A percentile compares a stretch with the other conserved stretches of the same genome.
Evolutionary conservation across 2,329 filamentous ascomycete genomes (phyloP).

Genomic region (Colletotrichum theobromicola): DNA sequence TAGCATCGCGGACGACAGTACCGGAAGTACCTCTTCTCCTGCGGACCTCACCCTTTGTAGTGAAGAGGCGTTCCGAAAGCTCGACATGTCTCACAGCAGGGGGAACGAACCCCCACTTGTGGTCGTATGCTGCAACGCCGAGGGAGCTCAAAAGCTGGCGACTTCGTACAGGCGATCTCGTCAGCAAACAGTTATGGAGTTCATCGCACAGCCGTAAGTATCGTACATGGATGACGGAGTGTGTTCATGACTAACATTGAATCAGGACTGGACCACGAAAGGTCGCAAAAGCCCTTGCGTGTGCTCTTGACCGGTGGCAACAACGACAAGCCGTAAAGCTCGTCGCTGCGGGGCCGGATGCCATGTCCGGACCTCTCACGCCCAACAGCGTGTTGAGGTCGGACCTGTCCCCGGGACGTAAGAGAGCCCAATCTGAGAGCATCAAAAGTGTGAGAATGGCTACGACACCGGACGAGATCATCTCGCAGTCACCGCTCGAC

Average conservation of each 20-base stretch:
- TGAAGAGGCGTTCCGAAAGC: conserved; percentile 27
- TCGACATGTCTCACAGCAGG: conserved; percentile 15
- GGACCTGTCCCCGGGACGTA: neutral
- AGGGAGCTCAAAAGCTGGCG: conserved; percentile 20
- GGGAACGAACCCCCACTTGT: conserved; percentile 21
- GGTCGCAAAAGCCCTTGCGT: conserved; percentile 22
- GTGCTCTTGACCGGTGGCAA: conserved; percentile 21
- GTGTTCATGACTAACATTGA: neutral
- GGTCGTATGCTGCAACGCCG: conserved; percentile 24
- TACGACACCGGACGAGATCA: neutral
- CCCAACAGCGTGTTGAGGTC: neutral
- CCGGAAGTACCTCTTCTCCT: neutral
- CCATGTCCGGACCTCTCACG: neutral
- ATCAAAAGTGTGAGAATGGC: neutral
- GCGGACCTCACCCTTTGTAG: conserved; percentile 31
- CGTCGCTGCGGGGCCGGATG: neutral
- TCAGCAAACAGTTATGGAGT: conserved; percentile 20
- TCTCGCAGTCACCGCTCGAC: neutral
- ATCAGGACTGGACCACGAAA: conserved; percentile 22
- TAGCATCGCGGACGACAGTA: conserved; percentile 22
- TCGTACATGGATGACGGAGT: neutral
- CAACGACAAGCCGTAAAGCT: neutral
- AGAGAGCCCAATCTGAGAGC: conserved; percentile 12
- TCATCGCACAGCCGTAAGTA: conserved; percentile 27
- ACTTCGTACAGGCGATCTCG: conserved; percentile 4